A percentile compares a stretch with the other conserved stretches of the same genome.
Conservation (phyloP, 352 stramenopile genomes). For the Globisporangium lucens region DNA sequence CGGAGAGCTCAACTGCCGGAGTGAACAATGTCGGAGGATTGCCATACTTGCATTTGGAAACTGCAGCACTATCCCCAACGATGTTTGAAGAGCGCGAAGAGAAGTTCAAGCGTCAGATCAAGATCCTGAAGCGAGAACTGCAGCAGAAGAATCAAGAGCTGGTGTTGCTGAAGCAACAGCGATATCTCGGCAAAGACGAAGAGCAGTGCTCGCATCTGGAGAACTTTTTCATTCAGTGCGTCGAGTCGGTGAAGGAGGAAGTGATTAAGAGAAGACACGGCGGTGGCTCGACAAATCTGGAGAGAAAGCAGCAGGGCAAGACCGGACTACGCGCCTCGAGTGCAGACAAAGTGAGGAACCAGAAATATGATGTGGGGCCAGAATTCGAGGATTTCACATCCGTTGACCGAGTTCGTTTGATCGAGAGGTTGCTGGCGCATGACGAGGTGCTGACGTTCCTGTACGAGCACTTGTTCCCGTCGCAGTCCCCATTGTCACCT, state of each 20-base stretch:
- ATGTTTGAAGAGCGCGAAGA: slow-evolving; percentile 60
- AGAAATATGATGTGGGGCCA: slow-evolving; percentile 28
- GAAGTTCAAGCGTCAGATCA: slow-evolving; percentile 66
- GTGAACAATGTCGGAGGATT: slow-evolving; percentile 16
- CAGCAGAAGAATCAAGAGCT: slow-evolving; percentile 65
- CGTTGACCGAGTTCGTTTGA: slow-evolving; percentile 62
- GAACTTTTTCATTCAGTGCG: slow-evolving; percentile 75
- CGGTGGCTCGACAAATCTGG: not conserved
- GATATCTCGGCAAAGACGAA: slow-evolving; percentile 26
- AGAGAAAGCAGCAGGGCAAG: slow-evolving; percentile 26
- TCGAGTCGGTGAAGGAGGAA: slow-evolving; percentile 83
- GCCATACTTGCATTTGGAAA: slow-evolving; percentile 36
- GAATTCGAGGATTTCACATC: slow-evolving; percentile 74
- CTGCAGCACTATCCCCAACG: slow-evolving; percentile 11
- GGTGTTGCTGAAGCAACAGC: slow-evolving; percentile 34
- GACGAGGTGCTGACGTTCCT: slow-evolving; percentile 77
- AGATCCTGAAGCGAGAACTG: slow-evolving; percentile 60
- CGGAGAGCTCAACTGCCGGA: slow-evolving; percentile 2
- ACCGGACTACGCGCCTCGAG: slow-evolving; percentile 14
- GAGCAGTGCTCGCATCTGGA: slow-evolving; percentile 52
- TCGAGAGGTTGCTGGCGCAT: slow-evolving; percentile 72
- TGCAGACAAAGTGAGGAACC: slow-evolving; percentile 28
- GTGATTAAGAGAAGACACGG: slow-evolving; percentile 46
- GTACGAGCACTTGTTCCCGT: slow-evolving; percentile 74
- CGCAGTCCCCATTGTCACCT: slow-evolving; percentile 18